Evolutionary conservation across 2,329 filamentous ascomycete species (phyloP), one percentile per base, ranked within the genome.

Genomic region (Diaporthe ampelina): DNA sequence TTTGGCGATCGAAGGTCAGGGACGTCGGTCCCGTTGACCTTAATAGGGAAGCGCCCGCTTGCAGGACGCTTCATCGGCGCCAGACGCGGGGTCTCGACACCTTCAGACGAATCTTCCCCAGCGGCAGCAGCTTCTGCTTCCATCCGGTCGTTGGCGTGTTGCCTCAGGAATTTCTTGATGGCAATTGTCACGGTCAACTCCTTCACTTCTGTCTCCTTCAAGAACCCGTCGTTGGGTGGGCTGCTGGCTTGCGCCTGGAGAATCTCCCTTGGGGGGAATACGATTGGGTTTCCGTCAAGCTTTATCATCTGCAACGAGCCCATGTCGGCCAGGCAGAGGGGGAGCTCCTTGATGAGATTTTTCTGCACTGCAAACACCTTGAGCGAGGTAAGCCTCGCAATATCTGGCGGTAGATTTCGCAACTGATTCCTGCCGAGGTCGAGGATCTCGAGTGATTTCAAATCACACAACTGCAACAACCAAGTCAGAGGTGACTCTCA

Each of bases 351-450:
- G 78, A 98, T 94, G 75, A 93, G 91, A 82, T 98, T 98, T 81
- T 94, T 94, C 78, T 94, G 93, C 48, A 98, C 90, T 2, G 95
- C 95, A 72, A 98, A 87, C 21, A 98, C 95, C 81, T 97, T 97
- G 77, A 98, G 86, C 1, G 94, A 97, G 7, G 92, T 92, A 79
- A 98, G 87, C 80, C 92, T 94, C 75, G 90, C 91, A 76, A 98
- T 94, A 71, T 95, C 93, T 61, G 92, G 90, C 0, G 96, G 95
- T 2, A 98, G 88, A 13, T 90, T 86, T 63, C 90, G 90, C 76
- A 98, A 91, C 82, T 93, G 94, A 82, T 98, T 98, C 79, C 94
- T 91, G 81, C 95, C 95, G 72, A 98, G 89, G 84, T 98, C 96
- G 76, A 98, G 90, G 74, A 98, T 98, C 84, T 98, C 95, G 72